Base-by-base conservation (phyloP, 805 yeast genomes). In the Brettanomyces nanus region DNA sequence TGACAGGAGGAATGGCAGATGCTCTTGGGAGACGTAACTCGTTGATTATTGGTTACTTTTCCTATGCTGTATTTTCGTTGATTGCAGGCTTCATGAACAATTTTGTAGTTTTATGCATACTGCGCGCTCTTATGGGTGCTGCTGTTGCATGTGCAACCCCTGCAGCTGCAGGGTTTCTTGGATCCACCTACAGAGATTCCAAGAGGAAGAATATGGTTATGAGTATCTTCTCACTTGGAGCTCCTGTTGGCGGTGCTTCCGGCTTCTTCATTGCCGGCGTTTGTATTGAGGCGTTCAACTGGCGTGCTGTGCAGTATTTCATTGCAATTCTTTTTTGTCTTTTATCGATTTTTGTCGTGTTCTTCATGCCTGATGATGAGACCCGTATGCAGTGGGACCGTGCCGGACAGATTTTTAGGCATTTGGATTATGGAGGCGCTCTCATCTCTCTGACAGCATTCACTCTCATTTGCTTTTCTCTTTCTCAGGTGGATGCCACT, bases 1-100 rank as follows among this genome's bases (percentile, higher is more conserved):
- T 69, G 7, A 60, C 66, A 58, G 73, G 75, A 7, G 68, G 66
- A 19, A 43, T 70, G 14, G 68, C 74, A 1, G 75, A 69, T 51
- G 59, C 63, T 0, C 51, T 69, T 46, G 74, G 74, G n/a, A 54
- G 75, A 22, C 66, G 59, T 38, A 54, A 58, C 15, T 54, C 68
- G 6, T 52, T 69, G 9, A 36, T 67, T 2, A 43, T 51, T 6
- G 61, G 69, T 11, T 68, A 55, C 36, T 25, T 45, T 9, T 45
- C 51, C 15, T 66, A 48, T 41, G 58, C 67, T 0, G 26, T 54
- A 3, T 57, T 52, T 45, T 44, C 65, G 4, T 45, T 69, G 11
- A 56, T 59, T 33, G 58, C 55, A 17, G 68, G 68, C 1, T 63
- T 63, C 36, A 58, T 61, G 65, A 33, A 58, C 14, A 46, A 56